Base-by-base conservation (phyloP, 371 early-diverging fungal genomes). In the Gilbertella persicaria region DNA sequence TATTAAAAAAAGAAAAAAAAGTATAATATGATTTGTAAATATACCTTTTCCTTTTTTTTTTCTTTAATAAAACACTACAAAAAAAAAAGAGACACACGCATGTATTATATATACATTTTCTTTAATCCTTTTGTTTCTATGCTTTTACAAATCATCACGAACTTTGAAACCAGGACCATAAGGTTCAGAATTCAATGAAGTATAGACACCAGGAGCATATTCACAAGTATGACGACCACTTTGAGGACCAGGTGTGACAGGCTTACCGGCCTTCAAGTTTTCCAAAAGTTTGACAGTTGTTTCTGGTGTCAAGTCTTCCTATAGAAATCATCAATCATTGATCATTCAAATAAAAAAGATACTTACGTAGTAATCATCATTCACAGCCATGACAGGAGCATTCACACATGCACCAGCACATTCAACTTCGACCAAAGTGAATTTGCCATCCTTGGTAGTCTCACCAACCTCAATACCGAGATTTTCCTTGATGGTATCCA, bases 391-490 rank as follows among this genome's bases (percentile, higher is more conserved):
- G 10, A 97, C 97, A 10, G 98, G 99, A 16, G 98, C 97, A 67
- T 98, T 98, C 45, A 95, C 92, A 73, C 99, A 98, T n/a, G 98
- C 99, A 58, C 97, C 98, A 39, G 98, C 98, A 66, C 99, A 98
- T 75, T 98, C 99, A 17, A 98, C 99, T 69, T 98, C 99, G 9
- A 97, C 97, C 50, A 98, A 75, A 30, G 99, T 98, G 66, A 98
- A 97, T 62, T 90, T 71, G 64, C 91, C 91, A 75, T 98, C 99
- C 51, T 80, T 64, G 44, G 97, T 96, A 14, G 99, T 98, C 71
- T 95, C 90, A 45, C 97, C 97, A 37, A 91, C 86, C 58, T 95
- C 84, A 64, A 98, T 95, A 50, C 90, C 89, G 35, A 98, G 79
- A 53, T 95, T 82, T 39, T 87, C 74, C 70, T 91, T 84, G 51